phyloP scores from a whole-genome alignment of 305 asterid genomes.

The Plantago rigida region DNA sequence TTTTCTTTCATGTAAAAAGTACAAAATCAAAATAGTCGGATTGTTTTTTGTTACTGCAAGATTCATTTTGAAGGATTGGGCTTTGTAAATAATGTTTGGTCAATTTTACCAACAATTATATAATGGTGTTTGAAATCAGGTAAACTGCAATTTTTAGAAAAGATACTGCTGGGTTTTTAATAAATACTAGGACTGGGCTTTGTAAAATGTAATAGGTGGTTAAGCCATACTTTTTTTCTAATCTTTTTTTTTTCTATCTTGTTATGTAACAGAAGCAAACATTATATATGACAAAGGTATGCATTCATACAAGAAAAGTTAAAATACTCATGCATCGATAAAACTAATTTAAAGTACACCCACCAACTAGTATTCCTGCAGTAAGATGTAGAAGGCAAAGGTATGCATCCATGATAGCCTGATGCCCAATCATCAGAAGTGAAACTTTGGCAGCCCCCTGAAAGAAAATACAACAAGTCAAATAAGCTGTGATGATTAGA shows the following conservation, averaged over 20 bases:
- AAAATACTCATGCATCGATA: constrained; percentile 4
- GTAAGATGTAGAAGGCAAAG: constrained; percentile 95
- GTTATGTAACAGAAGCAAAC: neutral
- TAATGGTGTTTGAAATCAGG: too few relatives aligned
- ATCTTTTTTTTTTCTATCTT: too few relatives aligned
- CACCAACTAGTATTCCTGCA: constrained; percentile 96
- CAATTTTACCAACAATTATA: too few relatives aligned
- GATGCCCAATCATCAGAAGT: constrained; percentile 91
- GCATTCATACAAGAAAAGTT: constrained; percentile 1
- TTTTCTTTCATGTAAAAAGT: too few relatives aligned
- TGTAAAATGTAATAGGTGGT: neutral
- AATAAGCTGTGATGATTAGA: constrained; percentile 11
- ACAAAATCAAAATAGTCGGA: too few relatives aligned
- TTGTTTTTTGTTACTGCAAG: too few relatives aligned
- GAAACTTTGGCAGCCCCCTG: constrained; percentile 99
- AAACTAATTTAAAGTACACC: constrained; percentile 26
- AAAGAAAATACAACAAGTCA: constrained; percentile 12
- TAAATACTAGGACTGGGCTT: too few relatives aligned
- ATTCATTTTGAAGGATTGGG: too few relatives aligned
- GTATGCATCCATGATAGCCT: constrained; percentile 97
- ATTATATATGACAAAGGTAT: neutral
- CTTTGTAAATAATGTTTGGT: too few relatives aligned
- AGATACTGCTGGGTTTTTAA: too few relatives aligned
- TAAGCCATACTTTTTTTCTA: too few relatives aligned
- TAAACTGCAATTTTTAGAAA: too few relatives aligned